Conservation (phyloP, 345 rosid species). For the Citrus unshiu region DNA sequence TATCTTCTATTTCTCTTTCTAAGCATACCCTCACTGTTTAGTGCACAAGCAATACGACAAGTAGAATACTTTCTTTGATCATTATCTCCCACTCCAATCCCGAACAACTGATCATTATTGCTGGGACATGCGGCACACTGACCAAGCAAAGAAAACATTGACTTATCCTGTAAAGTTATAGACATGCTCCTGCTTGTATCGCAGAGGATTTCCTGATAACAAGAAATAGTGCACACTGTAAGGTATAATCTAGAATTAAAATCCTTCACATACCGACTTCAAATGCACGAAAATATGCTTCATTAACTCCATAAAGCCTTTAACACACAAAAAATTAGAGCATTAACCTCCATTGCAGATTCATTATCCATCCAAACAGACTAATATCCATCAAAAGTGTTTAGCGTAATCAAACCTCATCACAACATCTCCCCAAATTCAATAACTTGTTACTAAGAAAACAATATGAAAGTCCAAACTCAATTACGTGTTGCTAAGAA, state of each 20-base stretch:
- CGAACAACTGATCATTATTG: conserved; percentile 20
- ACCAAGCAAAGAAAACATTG: conserved; percentile 62
- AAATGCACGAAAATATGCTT: not conserved
- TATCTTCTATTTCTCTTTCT: conserved; percentile 6
- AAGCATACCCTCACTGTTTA: not conserved
- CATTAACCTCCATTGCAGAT: not conserved
- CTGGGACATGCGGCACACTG: conserved; percentile 26
- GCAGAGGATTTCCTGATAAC: conserved; percentile 50
- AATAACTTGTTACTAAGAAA: not conserved
- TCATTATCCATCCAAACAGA: not conserved
- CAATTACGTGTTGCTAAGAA: too few species aligned
- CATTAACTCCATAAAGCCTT: not conserved
- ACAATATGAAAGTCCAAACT: not conserved
- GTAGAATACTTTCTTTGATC: conserved; percentile 13
- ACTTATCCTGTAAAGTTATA: conserved; percentile 44
- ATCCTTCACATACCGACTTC: not conserved
- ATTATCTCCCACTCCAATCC: conserved; percentile 22
- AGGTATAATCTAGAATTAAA: not conserved
- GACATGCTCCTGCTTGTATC: conserved; percentile 57
- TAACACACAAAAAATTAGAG: not conserved
- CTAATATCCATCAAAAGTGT: not conserved
- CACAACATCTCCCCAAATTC: not conserved
- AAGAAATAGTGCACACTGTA: not conserved
- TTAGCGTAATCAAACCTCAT: not conserved
- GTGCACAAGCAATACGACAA: conserved; percentile 4